Conservation (phyloP, 2,329 filamentous ascomycete genomes). For the Helminthosporium solani region DNA sequence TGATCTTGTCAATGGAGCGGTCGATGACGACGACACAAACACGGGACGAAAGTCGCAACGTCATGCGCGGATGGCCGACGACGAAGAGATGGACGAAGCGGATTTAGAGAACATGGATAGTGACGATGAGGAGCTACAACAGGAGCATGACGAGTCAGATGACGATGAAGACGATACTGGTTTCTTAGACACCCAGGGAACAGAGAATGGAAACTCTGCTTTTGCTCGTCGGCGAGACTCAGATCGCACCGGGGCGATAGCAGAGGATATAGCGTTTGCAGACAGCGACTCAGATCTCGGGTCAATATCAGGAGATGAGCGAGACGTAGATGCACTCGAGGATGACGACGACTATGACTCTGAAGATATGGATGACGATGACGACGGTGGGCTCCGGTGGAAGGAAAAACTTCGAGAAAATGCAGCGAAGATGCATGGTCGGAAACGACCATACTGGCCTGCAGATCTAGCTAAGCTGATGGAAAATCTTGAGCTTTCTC, state of each 20-base stretch:
- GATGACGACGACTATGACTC: constrained; percentile 55
- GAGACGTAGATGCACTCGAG: constrained; percentile 29
- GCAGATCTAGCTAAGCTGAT: constrained; percentile 82
- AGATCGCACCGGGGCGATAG: constrained; percentile 25
- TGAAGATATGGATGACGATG: constrained; percentile 59
- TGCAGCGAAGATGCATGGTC: constrained; percentile 69
- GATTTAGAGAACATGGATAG: constrained; percentile 51
- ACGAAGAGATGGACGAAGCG: constrained; percentile 54
- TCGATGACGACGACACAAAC: constrained; percentile 60
- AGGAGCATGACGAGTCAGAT: constrained; percentile 49
- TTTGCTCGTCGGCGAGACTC: constrained; percentile 30
- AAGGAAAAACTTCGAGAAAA: constrained; percentile 81
- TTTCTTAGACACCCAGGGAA: constrained; percentile 42
- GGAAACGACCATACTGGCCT: constrained; percentile 71
- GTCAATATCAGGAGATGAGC: constrained; percentile 68
- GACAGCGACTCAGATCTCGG: constrained; percentile 97
- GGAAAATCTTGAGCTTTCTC: constrained; percentile 78
- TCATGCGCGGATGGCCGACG: constrained; percentile 50
- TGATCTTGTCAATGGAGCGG: constrained; percentile 60
- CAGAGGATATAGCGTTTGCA: constrained; percentile 82
- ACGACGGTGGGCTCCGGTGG: constrained; percentile 75
- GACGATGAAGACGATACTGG: constrained; percentile 54
- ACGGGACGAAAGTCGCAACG: constrained; percentile 56
- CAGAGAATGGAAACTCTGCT: constrained; percentile 40
- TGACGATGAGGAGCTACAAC: constrained; percentile 57